Evolutionary conservation across 2,329 filamentous ascomycete species (phyloP).

Genomic region (Cladosporium phlei): DNA sequence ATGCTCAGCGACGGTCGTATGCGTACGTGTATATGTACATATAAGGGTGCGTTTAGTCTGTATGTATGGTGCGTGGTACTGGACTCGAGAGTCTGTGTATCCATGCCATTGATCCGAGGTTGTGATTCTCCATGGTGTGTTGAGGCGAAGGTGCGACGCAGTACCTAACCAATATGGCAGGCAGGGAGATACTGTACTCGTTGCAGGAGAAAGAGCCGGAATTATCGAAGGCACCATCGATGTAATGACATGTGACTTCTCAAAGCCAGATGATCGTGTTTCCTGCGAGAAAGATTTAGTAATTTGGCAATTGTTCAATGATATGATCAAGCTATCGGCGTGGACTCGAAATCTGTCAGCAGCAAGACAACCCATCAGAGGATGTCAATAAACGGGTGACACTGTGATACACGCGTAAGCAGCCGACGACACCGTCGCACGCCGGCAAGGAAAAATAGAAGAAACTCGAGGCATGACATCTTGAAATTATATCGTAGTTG

Average conservation of each 20-base stretch:
- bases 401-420: background rate
- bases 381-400: no score
- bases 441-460: background rate
- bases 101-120: background rate
- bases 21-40: background rate
- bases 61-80: no score
- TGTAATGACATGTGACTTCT: no score
- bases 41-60: background rate
- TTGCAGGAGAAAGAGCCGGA: no score
- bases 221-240: no score
- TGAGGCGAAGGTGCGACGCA: conserved; percentile 5
- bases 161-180: no score
- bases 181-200: no score
- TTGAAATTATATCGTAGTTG: conserved; percentile 6
- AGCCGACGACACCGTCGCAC: background rate
- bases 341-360: background rate
- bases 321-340: no score
- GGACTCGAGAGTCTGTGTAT: background rate
- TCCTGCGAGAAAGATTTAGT: no score
- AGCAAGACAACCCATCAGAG: background rate
- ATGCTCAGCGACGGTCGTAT: background rate
- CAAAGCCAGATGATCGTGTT: no score
- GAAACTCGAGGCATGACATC: background rate
- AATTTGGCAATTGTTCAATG: no score
- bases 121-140: no score